These are phyloP conservation scores for Rhodotorula graminis DNA, from an alignment of 768 basidiomycete species.

Conservation along the genomic window DNA sequence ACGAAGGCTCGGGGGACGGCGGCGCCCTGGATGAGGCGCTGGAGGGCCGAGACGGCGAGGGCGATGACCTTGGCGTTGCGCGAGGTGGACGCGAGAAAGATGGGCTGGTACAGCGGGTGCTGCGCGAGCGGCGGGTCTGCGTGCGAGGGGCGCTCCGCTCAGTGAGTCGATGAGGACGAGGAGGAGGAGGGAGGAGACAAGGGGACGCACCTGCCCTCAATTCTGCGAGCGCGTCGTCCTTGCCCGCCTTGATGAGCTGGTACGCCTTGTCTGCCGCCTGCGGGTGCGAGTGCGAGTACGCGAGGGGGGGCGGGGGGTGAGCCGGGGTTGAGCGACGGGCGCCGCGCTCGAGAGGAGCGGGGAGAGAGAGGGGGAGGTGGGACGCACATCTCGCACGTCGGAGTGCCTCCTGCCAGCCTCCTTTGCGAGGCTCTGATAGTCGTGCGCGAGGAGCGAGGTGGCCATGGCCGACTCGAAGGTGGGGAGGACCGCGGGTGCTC, in stretches of 20 bases:
- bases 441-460: neutral
- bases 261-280: conserved; percentile 37
- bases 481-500: no score
- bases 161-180: neutral
- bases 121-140: conserved; percentile 8
- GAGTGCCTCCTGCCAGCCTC: conserved; percentile 33
- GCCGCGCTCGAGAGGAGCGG: no score
- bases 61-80: conserved; percentile 91
- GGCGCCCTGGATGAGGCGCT: conserved; percentile 72
- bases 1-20: conserved; percentile 52
- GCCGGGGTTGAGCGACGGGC: neutral
- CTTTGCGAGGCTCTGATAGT: conserved; percentile 19
- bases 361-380: no score
- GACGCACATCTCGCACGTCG: conserved; percentile 28
- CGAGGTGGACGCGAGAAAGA: conserved; percentile 90
- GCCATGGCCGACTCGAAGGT: neutral
- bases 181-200: neutral
- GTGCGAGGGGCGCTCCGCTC: no score
- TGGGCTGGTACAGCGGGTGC: conserved; percentile 65
- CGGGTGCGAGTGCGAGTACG: no score
- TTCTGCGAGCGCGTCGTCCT: conserved; percentile 13
- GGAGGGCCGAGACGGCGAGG: conserved; percentile 82
- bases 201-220: conserved; percentile 2
- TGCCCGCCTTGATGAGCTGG: conserved; percentile 19
- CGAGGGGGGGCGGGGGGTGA: no score